Evolutionary conservation across 495 filamentous ascomycete species (phyloP).

Genomic region (Aspergillus hancockii): DNA sequence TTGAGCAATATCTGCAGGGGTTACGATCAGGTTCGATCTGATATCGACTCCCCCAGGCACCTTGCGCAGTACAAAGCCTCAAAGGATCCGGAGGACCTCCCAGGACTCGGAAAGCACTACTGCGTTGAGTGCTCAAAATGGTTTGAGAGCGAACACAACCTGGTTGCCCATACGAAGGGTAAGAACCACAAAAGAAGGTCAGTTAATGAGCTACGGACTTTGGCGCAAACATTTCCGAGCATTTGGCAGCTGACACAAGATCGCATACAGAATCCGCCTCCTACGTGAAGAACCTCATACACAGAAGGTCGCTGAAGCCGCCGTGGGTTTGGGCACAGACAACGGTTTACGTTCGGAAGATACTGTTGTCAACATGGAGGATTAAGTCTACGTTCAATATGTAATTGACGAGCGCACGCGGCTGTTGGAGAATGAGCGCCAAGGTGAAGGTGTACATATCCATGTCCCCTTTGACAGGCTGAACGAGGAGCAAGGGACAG

Average conservation of each 20-base stretch:
- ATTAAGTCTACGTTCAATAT: slow-evolving; percentile 21
- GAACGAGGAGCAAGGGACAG: not conserved
- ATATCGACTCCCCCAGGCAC: slow-evolving; percentile 74
- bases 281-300: slow-evolving; percentile 80
- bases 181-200: slow-evolving; percentile 93
- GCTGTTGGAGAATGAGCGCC: slow-evolving; percentile 2
- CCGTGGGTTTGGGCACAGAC: slow-evolving; percentile 67
- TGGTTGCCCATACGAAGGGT: slow-evolving; percentile 75
- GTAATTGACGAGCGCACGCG: slow-evolving; percentile 1
- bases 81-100: slow-evolving; percentile 83
- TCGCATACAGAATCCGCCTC: slow-evolving; percentile 60
- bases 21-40: slow-evolving; percentile 84
- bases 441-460: slow-evolving; percentile 4
- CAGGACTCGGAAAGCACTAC: slow-evolving; percentile 78
- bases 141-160: slow-evolving; percentile 83
- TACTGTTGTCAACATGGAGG: slow-evolving; percentile 37
- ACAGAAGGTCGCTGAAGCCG: slow-evolving; percentile 83
- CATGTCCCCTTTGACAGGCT: not conserved
- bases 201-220: slow-evolving; percentile 22
- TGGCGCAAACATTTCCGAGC: not conserved
- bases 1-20: slow-evolving; percentile 53
- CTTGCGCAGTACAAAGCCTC: slow-evolving; percentile 72
- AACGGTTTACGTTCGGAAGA: slow-evolving; percentile 51
- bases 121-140: slow-evolving; percentile 95
- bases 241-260: slow-evolving; percentile 7